Base-by-base conservation (phyloP, 225 moss, liverwort and hornwort species). In the Bryum argenteum region DNA sequence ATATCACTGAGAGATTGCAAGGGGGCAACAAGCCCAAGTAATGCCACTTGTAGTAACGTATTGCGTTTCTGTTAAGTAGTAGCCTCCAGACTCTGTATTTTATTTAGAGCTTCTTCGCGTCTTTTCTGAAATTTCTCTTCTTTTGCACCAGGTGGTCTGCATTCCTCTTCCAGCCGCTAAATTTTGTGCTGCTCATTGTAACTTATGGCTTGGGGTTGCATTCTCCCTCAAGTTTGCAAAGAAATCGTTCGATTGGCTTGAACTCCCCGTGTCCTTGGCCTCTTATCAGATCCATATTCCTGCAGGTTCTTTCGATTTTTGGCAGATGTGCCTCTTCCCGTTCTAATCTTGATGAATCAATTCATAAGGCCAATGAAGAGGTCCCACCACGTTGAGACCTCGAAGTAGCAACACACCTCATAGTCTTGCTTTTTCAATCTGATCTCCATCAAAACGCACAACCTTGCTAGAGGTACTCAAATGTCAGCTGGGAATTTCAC, bases 1-100 rank as follows among this genome's bases (percentile, higher is more conserved):
- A 92, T 71, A 90, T 97, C 40, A 81, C 94, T 51, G 91, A 94
- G 56, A 84, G 94, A 57, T 71, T 97, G 51, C 83, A 84, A 62
- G 83, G 83, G n/a, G 60, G 76, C 57, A 75, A 73, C 61, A 69
- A 73, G 45, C 69, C 61, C 48, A 73, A 76, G 53, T 85, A 61
- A 66, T 38, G 45, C n/a, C 33, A 1, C 33, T 8, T n/a, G 10
- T 11, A 65, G 47, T 39, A 17, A n/a, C n/a, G 57, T 23, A 26
- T 19, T 69, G 23, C 8, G 39, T 71, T 3, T 48, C 17, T 71
- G 44, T 48, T 37, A 6, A 33, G 69, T 47, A 38, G 55, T 40
- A 19, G 78, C 78, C 71, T 59, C 52, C 58, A 50, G 51, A 63
- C 73, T 65, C 69, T 83, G 83, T 76, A 76, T 69, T 76, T 73